Evolutionary conservation across 331 rosid species (phyloP).

Genomic region (Prunus yedoensis): DNA sequence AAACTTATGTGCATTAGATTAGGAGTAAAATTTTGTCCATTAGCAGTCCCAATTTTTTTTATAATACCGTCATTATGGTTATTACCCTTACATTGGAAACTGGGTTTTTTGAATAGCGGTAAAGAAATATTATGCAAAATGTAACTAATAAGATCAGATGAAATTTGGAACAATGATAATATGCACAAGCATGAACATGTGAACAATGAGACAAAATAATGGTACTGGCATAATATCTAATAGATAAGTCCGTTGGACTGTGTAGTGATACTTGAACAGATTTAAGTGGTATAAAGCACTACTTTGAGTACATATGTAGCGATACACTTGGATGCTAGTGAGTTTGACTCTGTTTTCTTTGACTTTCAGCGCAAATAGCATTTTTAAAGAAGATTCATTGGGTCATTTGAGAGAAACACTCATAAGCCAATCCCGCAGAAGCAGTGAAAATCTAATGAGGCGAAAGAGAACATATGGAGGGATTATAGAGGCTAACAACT

Average conservation of each 20-base stretch:
- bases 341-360: conserved; percentile 20
- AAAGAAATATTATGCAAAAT: background rate
- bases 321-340: background rate
- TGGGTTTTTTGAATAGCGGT: conserved; percentile 1
- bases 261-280: background rate
- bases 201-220: background rate
- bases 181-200: background rate
- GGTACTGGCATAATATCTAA: background rate
- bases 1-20: background rate
- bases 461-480: conserved; percentile 55
- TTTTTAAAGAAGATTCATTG: conserved; percentile 42
- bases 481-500: conserved; percentile 59
- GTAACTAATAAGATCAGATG: background rate
- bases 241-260: background rate
- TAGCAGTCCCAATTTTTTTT: too few species aligned
- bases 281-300: background rate
- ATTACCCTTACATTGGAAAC: background rate
- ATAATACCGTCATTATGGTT: background rate
- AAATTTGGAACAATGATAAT: background rate
- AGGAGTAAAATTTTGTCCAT: background rate
- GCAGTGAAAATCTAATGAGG: conserved; percentile 46
- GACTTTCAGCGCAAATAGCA: conserved; percentile 40
- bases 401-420: conserved; percentile 39
- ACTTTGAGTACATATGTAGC: background rate
- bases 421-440: conserved; percentile 41